Conservation (phyloP, 2,329 filamentous ascomycete species). For the Myriosclerotinia curreyana region DNA sequence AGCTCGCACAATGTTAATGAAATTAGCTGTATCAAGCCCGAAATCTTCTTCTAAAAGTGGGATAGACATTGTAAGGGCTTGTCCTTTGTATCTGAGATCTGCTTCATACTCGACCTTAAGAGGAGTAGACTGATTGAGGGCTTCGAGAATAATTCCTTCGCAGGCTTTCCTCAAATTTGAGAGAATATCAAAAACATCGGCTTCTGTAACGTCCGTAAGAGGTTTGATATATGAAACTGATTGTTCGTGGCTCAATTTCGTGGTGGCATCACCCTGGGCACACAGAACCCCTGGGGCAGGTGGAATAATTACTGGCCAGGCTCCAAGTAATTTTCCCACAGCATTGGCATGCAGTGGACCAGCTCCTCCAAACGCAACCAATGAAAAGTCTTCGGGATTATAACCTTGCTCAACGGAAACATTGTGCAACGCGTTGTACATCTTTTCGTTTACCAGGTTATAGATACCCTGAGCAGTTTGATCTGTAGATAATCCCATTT, state of each 20-base stretch:
- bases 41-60: conserved; percentile 9
- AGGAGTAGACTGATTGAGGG: background rate
- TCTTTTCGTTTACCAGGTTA: conserved; percentile 13
- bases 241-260: conserved; percentile 17
- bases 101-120: conserved; percentile 11
- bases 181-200: background rate
- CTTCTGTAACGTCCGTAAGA: background rate
- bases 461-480: conserved; percentile 18
- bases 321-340: conserved; percentile 13
- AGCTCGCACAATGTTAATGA: background rate
- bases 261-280: conserved; percentile 14
- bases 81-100: conserved; percentile 16
- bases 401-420: conserved; percentile 18
- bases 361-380: conserved; percentile 14
- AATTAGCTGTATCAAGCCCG: background rate
- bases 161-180: conserved; percentile 1
- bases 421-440: conserved; percentile 14
- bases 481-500: conserved; percentile 13
- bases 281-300: conserved; percentile 14
- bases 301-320: conserved; percentile 18
- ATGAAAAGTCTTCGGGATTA: conserved; percentile 14
- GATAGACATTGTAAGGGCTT: conserved; percentile 14
- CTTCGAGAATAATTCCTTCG: conserved; percentile 9
- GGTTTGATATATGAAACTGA: conserved; percentile 9
- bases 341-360: conserved; percentile 16